Conservation (phyloP, 106 monocot genomes). For the Dactylorhiza incarnata region DNA sequence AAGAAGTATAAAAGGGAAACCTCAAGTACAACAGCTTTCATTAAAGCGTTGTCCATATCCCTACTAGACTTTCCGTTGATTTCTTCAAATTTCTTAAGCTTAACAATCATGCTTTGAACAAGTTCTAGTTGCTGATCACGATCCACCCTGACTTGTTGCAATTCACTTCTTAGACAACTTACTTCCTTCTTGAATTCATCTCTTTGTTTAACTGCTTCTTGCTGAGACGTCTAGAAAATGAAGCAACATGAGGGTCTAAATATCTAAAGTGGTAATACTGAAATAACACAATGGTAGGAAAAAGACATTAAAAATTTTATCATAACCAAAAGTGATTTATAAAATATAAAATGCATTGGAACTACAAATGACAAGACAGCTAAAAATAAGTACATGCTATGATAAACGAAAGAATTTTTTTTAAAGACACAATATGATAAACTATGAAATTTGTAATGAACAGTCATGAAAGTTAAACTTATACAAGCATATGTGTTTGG, state of each 20-base stretch:
- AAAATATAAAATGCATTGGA: background rate
- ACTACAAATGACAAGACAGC: too few species aligned
- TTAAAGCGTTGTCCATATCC: conserved; percentile 15
- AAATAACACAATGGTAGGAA: background rate
- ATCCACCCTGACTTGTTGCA: conserved; percentile 70
- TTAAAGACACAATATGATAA: too few species aligned
- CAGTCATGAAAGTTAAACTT: too few species aligned
- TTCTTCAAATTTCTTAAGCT: conserved; percentile 24
- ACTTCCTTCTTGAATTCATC: conserved; percentile 59
- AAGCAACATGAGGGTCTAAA: background rate
- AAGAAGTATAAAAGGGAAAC: conserved; percentile 6
- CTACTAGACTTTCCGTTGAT: conserved; percentile 12
- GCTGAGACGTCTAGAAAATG: conserved; percentile 45
- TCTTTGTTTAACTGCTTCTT: conserved; percentile 63
- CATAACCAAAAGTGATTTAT: background rate
- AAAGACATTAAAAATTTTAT: background rate
- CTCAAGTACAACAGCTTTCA: conserved; percentile 41
- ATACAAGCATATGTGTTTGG: too few species aligned
- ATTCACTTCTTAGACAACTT: conserved; percentile 45
- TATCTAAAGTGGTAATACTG: background rate
- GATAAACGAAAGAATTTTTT: too few species aligned
- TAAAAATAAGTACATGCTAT: too few species aligned
- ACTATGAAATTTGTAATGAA: too few species aligned
- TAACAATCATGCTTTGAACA: conserved; percentile 36
- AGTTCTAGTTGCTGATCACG: conserved; percentile 48